Base-by-base conservation (phyloP, 805 yeast species). In the Ogataea trehaloabstinens region DNA sequence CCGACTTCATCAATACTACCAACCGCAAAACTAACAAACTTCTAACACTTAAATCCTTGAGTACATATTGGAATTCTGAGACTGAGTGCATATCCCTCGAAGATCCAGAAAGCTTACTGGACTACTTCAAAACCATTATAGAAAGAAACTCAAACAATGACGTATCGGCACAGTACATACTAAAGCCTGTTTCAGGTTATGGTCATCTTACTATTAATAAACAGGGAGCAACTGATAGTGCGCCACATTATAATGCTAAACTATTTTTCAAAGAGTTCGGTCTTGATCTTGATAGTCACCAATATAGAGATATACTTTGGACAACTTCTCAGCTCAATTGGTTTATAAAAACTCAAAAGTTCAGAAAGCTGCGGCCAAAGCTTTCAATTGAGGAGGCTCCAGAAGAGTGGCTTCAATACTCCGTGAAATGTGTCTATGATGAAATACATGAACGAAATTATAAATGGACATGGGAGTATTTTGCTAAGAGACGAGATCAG, bases 381-480 rank as follows among this genome's bases (percentile, higher is more conserved):
- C 51, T 51, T 3, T n/a, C 73, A 0, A 67, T 71, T 2, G 46
- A 54, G 16, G 87, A 87, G 28, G 74, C 80, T 46, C 95, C 97
- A 0, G 66, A 60, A 34, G 80, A 74, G 27, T 93, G 99, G 99
- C 77, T 93, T 52, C 60, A 67, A 44, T 93, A 86, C 58, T 84
- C 93, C 5, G 91, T 86, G 1, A 63, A 73, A n/a, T 80, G 86
- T 16, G 85, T 93, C 2, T 62, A 78, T 31, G 70, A 78, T 41
- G 96, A 89, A 55, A 81, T 93, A 28, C 95, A 85, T 52, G 93
- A 87, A 42, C 78, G 74, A 52, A 79, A 85, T 56, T 74, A 80
- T 50, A 78, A 76, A 52, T 86, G 96, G 95, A 80, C 88, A 24
- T 95, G 99, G 99, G 93, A 74, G 3, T 76, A 76, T 53, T 78